phyloP scores from a whole-genome alignment of 2,329 filamentous ascomycete genomes.

The Colletotrichum tanaceti region DNA sequence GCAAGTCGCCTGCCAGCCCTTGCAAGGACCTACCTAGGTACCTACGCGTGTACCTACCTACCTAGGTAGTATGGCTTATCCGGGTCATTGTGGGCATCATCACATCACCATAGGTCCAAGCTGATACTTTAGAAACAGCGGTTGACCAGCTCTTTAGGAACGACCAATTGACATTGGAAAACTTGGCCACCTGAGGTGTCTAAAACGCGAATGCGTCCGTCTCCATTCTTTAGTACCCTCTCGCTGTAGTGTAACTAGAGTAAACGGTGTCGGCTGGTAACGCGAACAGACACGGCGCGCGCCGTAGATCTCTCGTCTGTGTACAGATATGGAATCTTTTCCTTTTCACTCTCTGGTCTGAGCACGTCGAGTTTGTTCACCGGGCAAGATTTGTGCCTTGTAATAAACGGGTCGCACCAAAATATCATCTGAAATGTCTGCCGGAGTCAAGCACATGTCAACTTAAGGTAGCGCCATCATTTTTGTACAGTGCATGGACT shows the following conservation, averaged over 20 bases:
- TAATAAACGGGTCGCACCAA: not conserved
- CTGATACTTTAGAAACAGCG: slow-evolving; percentile 12
- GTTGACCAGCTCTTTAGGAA: slow-evolving; percentile 19
- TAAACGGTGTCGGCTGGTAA: not conserved
- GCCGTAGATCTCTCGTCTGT: not conserved
- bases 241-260: slow-evolving; percentile 12
- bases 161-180: slow-evolving; percentile 4
- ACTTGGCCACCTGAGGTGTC: slow-evolving; percentile 15
- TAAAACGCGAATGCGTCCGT: slow-evolving; percentile 30
- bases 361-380: not conserved
- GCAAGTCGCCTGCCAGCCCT: slow-evolving; percentile 29
- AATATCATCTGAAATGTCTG: not conserved
- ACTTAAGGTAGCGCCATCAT: not conserved
- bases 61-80: slow-evolving; percentile 13
- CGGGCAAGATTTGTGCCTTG: not conserved
- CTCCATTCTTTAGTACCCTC: slow-evolving; percentile 11
- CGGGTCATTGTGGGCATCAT: slow-evolving; percentile 31
- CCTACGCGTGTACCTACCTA: too few species aligned
- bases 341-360: not conserved
- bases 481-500: slow-evolving; percentile 17
- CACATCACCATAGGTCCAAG: slow-evolving; percentile 26
- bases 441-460: not conserved
- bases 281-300: not conserved
- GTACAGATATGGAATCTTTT: not conserved
- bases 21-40: slow-evolving; percentile 29